Base-by-base conservation (phyloP, 495 filamentous ascomycete genomes). In the Elaphomyces granulatus region DNA sequence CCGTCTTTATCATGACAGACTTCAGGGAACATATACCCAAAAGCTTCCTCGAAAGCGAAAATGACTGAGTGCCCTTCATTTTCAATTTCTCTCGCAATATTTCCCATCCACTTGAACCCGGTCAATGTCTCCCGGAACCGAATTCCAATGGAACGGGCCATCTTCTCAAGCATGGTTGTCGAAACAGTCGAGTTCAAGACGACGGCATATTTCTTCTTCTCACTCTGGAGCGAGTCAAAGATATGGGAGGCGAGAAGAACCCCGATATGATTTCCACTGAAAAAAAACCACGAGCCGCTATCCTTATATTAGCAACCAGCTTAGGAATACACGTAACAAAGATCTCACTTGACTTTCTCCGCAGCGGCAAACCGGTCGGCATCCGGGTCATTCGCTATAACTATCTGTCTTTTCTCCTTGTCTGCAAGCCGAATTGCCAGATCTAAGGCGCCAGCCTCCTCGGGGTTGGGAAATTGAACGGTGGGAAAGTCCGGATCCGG, bases 81-180 rank as follows among this genome's bases (percentile, higher is more conserved):
- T 45, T 64, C 55, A 3, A 70, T 43, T 2, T 63, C 59, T 15
- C 63, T 57, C 7, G 64, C 56, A 15, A 60, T 59, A 34, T 70
- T 70, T 0, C 63, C 70, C 59, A 84, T 69, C 80, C 80, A 84
- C 53, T 84, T 84, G 59, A 84, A 84, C 2, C 80, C 80, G 0
- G 80, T 84, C 12, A 84, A 60, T 3, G 79, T 80, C 47, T 83
- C 78, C 32, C 66, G 56, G 46, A 72, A 78, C 23, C 62, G 51
- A 38, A 80, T 72, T 3, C 71, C 71, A 48, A 70, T 69, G 16
- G 62, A 53, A 31, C 51, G 43, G 4, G 77, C 77, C 59, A 82
- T 75, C 16, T 65, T 60, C 8, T 60, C 52, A 3, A 84, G 66
- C 79, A 82, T 81, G 12, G 69, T 64, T 2, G 73, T 75, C 0